These are phyloP conservation scores for Paecilomyces sp. DNA, from an alignment of 2,329 filamentous ascomycete genomes.

Conservation along the genomic window DNA sequence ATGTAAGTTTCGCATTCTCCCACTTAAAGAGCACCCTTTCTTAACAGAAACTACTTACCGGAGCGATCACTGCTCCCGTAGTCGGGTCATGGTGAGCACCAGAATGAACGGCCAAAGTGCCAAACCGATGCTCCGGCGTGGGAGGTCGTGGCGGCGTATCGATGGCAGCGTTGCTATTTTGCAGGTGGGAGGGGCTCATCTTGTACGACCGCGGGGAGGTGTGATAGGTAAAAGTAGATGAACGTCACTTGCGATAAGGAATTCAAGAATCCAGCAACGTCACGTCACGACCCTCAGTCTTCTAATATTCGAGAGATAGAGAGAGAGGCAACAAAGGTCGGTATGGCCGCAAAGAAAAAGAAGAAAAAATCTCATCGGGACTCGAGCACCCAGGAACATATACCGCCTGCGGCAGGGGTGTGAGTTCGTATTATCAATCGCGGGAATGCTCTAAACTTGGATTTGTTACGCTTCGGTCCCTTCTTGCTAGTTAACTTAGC, in stretches of 20 bases:
- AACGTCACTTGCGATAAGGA: no score
- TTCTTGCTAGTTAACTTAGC: no score
- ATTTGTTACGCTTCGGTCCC: neutral
- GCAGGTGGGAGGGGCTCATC: constrained; percentile 13
- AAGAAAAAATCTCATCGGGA: neutral
- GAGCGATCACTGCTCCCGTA: constrained; percentile 91
- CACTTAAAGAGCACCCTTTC: neutral
- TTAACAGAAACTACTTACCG: constrained; percentile 40
- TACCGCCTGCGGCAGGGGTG: neutral
- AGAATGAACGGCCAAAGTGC: constrained; percentile 90
- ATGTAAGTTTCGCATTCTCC: constrained; percentile 8
- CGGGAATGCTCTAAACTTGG: neutral
- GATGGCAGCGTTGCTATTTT: constrained; percentile 46
- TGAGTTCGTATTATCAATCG: neutral
- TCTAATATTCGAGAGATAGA: neutral
- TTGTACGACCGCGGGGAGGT: neutral
- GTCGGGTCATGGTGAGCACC: constrained; percentile 82
- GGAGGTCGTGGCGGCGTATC: constrained; percentile 67
- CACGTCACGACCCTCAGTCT: neutral
- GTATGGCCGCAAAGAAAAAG: neutral
- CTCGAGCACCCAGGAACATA: neutral
- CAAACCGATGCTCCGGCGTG: constrained; percentile 73
- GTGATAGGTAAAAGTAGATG: no score
- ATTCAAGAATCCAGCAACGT: neutral
- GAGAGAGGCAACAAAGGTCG: neutral